Evolutionary conservation across 2,329 filamentous ascomycete species (phyloP).

Genomic region (Cercospora sp.): DNA sequence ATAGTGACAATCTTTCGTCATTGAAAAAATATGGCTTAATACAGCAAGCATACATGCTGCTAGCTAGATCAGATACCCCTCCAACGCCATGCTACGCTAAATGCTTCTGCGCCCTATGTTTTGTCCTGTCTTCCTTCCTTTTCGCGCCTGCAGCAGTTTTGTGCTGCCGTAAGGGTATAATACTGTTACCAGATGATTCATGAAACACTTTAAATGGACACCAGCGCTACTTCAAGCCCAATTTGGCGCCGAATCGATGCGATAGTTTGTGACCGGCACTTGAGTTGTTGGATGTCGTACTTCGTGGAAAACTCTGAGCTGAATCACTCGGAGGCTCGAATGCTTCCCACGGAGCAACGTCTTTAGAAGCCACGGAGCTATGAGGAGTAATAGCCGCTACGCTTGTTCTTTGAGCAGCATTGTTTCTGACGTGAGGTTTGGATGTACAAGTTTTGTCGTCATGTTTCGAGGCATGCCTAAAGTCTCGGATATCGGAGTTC

Average conservation of each 20-base stretch:
- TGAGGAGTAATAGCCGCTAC: neutral
- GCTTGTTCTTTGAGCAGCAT: neutral
- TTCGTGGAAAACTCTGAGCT: neutral
- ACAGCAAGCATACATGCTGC: neutral
- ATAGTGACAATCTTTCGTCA: neutral
- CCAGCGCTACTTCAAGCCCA: constrained; percentile 1
- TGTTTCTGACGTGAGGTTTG: neutral
- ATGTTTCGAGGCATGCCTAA: neutral
- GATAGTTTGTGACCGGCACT: neutral
- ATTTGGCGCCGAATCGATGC: constrained; percentile 1
- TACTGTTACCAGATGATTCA: neutral
- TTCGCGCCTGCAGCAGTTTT: neutral
- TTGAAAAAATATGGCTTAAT: neutral
- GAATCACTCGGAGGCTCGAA: constrained; percentile 15
- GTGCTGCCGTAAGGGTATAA: constrained; percentile 1
- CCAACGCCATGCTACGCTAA: neutral
- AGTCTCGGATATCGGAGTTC: neutral
- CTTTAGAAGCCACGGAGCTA: neutral
- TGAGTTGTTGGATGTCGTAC: neutral
- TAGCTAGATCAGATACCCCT: neutral
- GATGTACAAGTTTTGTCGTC: neutral
- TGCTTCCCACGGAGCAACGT: constrained; percentile 25
- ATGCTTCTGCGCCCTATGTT: neutral
- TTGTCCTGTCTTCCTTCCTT: neutral
- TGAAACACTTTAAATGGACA: neutral